Evolutionary conservation across 495 filamentous ascomycete genomes (phyloP).

Genomic region (Entonaema liquescens): DNA sequence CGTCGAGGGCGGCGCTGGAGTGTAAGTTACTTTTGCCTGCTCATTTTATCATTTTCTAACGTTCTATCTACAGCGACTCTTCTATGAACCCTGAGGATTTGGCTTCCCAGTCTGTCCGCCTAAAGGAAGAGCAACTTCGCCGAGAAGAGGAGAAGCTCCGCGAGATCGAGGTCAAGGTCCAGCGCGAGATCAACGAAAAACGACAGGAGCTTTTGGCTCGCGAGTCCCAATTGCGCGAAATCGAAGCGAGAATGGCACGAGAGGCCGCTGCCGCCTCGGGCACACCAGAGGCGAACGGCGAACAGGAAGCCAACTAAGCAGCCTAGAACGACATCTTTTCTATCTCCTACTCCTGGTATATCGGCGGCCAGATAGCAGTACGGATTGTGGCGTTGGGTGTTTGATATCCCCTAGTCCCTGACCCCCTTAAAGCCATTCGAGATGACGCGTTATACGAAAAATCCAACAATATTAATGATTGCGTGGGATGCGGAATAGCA

Average conservation of each 20-base stretch:
- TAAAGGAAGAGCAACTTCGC: constrained; percentile 98
- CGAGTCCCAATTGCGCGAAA: constrained; percentile 97
- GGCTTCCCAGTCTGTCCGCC: constrained; percentile 92
- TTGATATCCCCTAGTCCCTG: constrained; percentile 44
- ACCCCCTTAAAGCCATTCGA: constrained; percentile 23
- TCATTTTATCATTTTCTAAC: constrained; percentile 45
- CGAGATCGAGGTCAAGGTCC: constrained; percentile 98
- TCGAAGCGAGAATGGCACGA: constrained; percentile 70
- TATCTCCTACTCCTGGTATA: constrained; percentile 39
- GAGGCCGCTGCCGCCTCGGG: constrained; percentile 55
- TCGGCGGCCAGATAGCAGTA: constrained; percentile 31
- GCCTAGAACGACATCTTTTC: constrained; percentile 31
- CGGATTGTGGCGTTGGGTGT: constrained; percentile 47
- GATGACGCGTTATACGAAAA: constrained; percentile 44
- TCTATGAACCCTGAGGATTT: constrained; percentile 98
- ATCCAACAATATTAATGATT: constrained; percentile 42
- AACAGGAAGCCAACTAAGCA: constrained; percentile 53
- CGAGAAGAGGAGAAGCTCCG: constrained; percentile 99
- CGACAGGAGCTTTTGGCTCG: constrained; percentile 96
- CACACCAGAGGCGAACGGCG: constrained; percentile 58
- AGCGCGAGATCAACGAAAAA: constrained; percentile 99
- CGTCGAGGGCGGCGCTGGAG: constrained; percentile 86
- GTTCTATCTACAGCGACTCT: constrained; percentile 63
- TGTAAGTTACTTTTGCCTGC: constrained; percentile 66
- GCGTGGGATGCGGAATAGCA: constrained; percentile 36